phyloP scores from a whole-genome alignment of 176 grass and related monocot species.

The Typha latifolia region DNA sequence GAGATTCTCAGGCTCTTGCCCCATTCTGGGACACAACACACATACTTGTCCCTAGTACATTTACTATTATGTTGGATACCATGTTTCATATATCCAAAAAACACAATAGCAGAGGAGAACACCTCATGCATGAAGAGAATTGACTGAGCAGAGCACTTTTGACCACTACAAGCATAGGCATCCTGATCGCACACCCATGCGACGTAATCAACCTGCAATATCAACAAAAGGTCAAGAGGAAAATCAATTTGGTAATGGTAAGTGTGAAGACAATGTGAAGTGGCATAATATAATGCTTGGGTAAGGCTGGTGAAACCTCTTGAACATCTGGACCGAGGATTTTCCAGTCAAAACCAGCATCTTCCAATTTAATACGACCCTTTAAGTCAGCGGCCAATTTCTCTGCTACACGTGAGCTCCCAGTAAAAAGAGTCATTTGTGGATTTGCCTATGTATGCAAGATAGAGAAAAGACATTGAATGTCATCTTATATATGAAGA shows the following conservation, averaged over 20 bases:
- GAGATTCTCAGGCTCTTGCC: too few species aligned
- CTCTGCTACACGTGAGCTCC: slow-evolving; percentile 82
- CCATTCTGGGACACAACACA: too few species aligned
- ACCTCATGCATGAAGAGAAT: slow-evolving; percentile 96
- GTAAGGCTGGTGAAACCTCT: slow-evolving; percentile 40
- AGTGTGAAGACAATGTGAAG: not conserved
- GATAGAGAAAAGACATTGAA: not conserved
- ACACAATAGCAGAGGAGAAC: not conserved
- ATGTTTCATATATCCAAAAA: not conserved
- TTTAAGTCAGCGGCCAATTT: slow-evolving; percentile 82
- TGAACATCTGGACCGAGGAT: slow-evolving; percentile 98
- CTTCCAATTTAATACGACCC: slow-evolving; percentile 82
- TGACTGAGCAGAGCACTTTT: slow-evolving; percentile 98
- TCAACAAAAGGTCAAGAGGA: slow-evolving; percentile 16
- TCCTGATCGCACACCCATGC: slow-evolving; percentile 99
- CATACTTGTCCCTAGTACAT: too few species aligned
- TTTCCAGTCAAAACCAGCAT: slow-evolving; percentile 99
- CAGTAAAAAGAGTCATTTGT: slow-evolving; percentile 91
- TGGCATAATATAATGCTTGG: not conserved
- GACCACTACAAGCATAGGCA: slow-evolving; percentile 95
- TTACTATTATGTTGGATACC: not conserved
- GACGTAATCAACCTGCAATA: slow-evolving; percentile 78
- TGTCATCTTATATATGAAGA: not conserved
- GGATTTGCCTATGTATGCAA: slow-evolving; percentile 56
- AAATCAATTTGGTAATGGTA: slow-evolving; percentile 11